Percentiles rank a stretch among this genome's conserved stretches.
phyloP scores from a whole-genome alignment of 495 filamentous ascomycete species.

The Massariosphaeria phaeospora region DNA sequence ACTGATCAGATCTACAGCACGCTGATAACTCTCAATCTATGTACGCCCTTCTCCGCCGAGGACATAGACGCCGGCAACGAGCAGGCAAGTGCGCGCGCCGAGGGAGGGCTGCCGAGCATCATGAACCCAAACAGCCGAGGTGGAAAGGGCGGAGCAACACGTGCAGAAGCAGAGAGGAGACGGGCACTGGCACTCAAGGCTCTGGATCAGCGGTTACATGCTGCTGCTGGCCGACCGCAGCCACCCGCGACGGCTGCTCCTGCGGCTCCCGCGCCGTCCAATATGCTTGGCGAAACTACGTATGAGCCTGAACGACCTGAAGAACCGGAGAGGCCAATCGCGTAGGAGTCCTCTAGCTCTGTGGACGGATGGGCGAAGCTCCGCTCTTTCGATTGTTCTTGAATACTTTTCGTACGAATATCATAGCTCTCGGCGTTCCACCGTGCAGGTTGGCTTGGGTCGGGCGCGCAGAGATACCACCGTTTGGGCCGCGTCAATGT shows the following conservation, averaged over 20 bases:
- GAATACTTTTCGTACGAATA: neutral
- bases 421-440: neutral
- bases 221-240: slow-evolving; percentile 53
- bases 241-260: slow-evolving; percentile 13
- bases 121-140: slow-evolving; percentile 48
- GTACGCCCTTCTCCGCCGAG: slow-evolving; percentile 79
- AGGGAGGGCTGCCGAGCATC: slow-evolving; percentile 60
- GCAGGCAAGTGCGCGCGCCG: slow-evolving; percentile 60
- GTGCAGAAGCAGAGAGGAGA: slow-evolving; percentile 88
- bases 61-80: slow-evolving; percentile 79
- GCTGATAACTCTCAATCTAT: slow-evolving; percentile 67
- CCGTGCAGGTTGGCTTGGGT: neutral
- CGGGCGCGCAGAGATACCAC: slow-evolving; percentile 22
- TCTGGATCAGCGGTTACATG: slow-evolving; percentile 83
- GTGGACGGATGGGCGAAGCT: neutral
- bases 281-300: slow-evolving; percentile 32
- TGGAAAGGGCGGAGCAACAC: slow-evolving; percentile 49
- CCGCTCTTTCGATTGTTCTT: neutral
- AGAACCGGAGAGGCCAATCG: slow-evolving; percentile 11
- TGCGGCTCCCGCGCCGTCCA: slow-evolving; percentile 8
- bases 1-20: slow-evolving; percentile 68
- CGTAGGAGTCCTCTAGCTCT: neutral
- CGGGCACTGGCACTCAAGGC: slow-evolving; percentile 85
- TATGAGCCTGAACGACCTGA: slow-evolving; percentile 31
- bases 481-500: slow-evolving; percentile 5